phyloP scores from a whole-genome alignment of 208 protist genomes.

The Leishmania mexicana region DNA sequence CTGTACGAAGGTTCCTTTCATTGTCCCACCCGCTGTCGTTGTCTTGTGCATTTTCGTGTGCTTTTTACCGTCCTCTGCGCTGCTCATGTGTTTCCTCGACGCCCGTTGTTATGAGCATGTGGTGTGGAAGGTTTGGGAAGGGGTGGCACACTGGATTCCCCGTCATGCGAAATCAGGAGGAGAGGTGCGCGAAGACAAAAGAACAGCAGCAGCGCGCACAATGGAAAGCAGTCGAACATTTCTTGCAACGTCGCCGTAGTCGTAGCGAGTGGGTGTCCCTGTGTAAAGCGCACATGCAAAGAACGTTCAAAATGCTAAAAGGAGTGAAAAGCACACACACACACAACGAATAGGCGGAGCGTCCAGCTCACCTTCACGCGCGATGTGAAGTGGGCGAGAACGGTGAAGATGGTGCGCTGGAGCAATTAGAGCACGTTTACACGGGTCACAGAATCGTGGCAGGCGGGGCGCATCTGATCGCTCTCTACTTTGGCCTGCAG shows the following conservation, averaged over 20 bases:
- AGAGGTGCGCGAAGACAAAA: no score
- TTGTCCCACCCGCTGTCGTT: background rate
- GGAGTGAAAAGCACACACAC: background rate
- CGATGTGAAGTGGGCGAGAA: background rate
- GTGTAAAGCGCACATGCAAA: background rate
- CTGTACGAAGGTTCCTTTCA: background rate
- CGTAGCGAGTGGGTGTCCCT: background rate
- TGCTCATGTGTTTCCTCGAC: background rate
- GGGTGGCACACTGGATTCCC: background rate
- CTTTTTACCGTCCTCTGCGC: background rate
- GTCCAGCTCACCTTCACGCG: background rate
- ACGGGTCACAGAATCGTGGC: background rate
- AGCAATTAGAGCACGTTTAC: background rate
- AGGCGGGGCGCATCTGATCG: background rate
- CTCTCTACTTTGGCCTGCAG: background rate
- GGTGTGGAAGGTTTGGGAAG: background rate
- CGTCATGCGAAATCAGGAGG: background rate
- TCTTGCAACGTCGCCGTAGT: background rate
- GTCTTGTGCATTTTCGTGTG: background rate
- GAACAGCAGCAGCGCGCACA: background rate
- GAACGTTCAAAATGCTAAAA: background rate
- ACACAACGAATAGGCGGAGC: background rate
- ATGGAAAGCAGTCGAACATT: background rate
- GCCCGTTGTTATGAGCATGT: background rate
- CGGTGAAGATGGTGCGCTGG: background rate